Evolutionary conservation across 768 basidiomycete species (phyloP), one percentile per base, ranked within the genome.

Genomic region (Xerocomellus amylosporus): DNA sequence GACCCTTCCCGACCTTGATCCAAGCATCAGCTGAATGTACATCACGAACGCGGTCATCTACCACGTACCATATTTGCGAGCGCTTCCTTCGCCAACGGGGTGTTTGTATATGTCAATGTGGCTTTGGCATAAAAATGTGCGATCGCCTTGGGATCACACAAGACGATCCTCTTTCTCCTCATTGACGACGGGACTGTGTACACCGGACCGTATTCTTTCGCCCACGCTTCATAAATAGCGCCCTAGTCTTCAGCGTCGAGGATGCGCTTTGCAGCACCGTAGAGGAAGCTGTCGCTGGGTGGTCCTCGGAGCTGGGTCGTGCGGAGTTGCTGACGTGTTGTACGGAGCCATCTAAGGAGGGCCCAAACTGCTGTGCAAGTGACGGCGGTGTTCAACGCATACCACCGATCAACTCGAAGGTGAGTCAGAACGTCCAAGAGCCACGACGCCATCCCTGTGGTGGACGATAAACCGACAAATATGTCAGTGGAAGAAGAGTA

Each of bases 91-190:
- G 5, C 15, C 1, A 75, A 60, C 7, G 64, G 67, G 0, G 73
- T 73, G 36, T 75, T 75, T 0, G 75, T 62, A 56, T 84, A 84
- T 0, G 69, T 71, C 8, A 63, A 46, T 0, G 46, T 28, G 2
- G 53, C 58, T 2, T 50, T 55, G 6, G 39, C 20, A n/a, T 37
- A 51, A 8, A 45, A 53, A 22, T 55, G 58, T 1, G 51, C 45
- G 19, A 60, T 52, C 4, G 58, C 53, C 39, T 77, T 80, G 7
- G 76, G 74, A 56, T 81, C 80, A 39, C 71, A 69, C n/a, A 65
- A 22, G 13, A 65, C 22, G 30, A 65, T 31, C 37, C 12, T 37
- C 7, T 38, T 19, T 2, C 13, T 37, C 0, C 61, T 54, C 9
- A 65, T 17, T 5, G 54, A 36, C 17, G 52, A 49, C 2, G 61